Evolutionary conservation across 805 yeast genomes (phyloP).

Genomic region (Schizosaccharomyces osmophilus): DNA sequence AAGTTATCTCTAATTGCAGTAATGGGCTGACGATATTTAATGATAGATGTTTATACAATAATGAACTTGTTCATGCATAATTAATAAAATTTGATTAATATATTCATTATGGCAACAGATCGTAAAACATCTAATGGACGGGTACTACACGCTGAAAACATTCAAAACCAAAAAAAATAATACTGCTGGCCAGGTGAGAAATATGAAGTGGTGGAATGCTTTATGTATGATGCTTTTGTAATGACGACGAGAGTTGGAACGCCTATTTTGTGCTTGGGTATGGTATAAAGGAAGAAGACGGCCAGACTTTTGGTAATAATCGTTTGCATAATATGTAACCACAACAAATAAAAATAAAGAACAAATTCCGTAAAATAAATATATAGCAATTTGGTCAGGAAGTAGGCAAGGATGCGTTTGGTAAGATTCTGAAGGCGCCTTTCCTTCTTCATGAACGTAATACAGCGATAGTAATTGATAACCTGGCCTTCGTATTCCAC

Average conservation of each 20-base stretch:
- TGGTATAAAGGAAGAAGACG: not conserved
- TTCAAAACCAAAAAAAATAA: no score
- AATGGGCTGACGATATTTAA: not conserved
- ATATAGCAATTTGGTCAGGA: constrained; percentile 9
- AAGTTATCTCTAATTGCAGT: not conserved
- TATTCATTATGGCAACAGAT: no score
- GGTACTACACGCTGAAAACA: no score
- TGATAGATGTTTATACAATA: not conserved
- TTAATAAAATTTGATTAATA: no score
- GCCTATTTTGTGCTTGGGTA: not conserved
- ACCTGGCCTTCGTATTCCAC: constrained; percentile 72
- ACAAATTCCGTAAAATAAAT: constrained; percentile 4
- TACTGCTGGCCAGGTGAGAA: no score
- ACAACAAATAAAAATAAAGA: not conserved
- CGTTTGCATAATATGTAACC: not conserved
- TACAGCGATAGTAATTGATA: constrained; percentile 50
- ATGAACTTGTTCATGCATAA: no score
- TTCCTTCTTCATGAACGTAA: constrained; percentile 6
- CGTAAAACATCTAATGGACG: no score
- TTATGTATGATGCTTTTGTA: no score
- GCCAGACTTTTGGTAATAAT: not conserved
- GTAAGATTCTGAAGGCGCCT: constrained; percentile 1
- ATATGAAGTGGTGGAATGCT: no score
- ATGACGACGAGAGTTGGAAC: no score
- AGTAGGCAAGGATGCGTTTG: constrained; percentile 10